phyloP scores from a whole-genome alignment of 305 asterid species.

The Caryopteris hybrid region DNA sequence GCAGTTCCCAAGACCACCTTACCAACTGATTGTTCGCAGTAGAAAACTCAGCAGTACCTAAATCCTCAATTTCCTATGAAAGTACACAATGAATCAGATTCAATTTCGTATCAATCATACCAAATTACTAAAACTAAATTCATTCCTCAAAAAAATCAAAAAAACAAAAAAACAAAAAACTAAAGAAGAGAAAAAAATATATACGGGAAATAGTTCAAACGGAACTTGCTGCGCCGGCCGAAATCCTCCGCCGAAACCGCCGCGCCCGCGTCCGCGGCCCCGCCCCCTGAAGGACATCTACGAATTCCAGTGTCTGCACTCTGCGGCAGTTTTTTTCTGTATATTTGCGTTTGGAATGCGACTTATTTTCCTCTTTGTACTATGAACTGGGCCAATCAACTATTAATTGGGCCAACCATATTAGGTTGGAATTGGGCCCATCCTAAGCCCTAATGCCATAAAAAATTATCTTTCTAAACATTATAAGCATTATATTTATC shows the following conservation, averaged over 20 bases:
- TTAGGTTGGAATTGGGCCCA: no score
- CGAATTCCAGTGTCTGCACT: not conserved
- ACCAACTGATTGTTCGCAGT: constrained; percentile 23
- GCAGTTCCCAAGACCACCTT: constrained; percentile 37
- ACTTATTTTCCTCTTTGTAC: not conserved
- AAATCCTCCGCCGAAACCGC: constrained; percentile 34
- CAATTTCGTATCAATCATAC: not conserved
- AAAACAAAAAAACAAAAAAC: not conserved
- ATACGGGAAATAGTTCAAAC: constrained; percentile 49
- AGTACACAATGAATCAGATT: constrained; percentile 9
- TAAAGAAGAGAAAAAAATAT: not conserved
- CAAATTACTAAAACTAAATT: not conserved
- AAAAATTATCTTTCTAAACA: no score
- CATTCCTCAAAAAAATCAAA: not conserved
- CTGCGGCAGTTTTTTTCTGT: no score
- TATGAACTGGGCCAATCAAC: no score
- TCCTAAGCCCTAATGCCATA: no score
- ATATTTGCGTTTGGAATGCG: not conserved
- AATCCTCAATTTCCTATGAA: constrained; percentile 44
- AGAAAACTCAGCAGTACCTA: constrained; percentile 39
- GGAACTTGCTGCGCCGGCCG: constrained; percentile 35
- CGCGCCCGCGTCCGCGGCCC: constrained; percentile 51
- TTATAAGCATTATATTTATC: no score
- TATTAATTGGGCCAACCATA: no score
- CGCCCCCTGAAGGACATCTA: constrained; percentile 51